Evolutionary conservation across 164 flowering plant genomes (phyloP), one percentile per base, ranked within the genome.

Genomic region (Macadamia tetraphylla): DNA sequence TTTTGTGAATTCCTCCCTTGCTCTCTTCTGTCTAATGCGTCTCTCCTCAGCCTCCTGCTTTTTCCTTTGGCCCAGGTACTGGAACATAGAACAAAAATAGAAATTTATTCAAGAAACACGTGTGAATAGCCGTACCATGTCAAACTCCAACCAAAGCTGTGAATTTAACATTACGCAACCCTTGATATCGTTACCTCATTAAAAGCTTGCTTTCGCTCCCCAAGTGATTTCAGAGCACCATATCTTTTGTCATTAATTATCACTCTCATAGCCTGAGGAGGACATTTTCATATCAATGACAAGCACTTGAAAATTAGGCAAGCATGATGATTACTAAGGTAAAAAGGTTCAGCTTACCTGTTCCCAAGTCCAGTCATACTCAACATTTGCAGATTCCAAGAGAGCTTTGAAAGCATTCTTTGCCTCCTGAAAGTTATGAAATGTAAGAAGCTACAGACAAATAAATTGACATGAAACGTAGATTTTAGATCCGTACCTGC

Each of bases 201-300:
- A 80, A 95, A 95, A 32, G 99, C 96, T 80, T 92, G 98, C 83
- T 95, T 95, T 72, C 97, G 82, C 78, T 95, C 99, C 49, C 98
- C 98, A 58, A 89, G 93, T 52, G 99, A 87, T 81, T 81, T 91
- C 64, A 95, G 73, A 64, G 99, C 98, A 73, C 93, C 93, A 78
- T 95, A 95, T 78, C 98, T 81, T 75, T 85, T 88, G 84, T 95
- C 99, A 86, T 87, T 91, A 29, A 91, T 86, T 62, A 92, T 89
- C 66, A 87, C 89, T 71, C 89, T 79, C 98, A 92, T 92, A 17
- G 96, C 84, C 96, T 95, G 81, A 46, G 60, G n/a, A 74, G 29
- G 12, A 58, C 42, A 44, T 43, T 53, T 60, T 30, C 35, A 23
- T 42, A 23, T 65, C 70, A 74, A 59, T 55, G 31, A 65, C 18